phyloP scores from a whole-genome alignment of 306 rosid genomes.

The Fagus sylvatica region DNA sequence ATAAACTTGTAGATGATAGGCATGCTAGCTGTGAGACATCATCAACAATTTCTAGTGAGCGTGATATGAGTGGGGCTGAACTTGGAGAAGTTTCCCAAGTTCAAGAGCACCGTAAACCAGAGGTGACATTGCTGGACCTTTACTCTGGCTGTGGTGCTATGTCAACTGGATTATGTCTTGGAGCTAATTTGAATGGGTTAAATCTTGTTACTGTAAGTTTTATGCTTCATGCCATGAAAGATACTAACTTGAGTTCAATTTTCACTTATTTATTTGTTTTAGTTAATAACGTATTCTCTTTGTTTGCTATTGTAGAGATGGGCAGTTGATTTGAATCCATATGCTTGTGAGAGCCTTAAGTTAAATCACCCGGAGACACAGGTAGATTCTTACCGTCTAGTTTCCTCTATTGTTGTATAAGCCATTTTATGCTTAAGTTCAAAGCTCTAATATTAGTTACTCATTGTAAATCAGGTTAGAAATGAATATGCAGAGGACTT shows the following conservation, averaged over 20 bases:
- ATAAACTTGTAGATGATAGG: conserved; percentile 34
- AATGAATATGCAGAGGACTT: conserved; percentile 77
- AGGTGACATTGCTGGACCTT: conserved; percentile 56
- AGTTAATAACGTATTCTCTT: neutral
- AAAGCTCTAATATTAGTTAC: neutral
- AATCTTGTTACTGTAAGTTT: conserved; percentile 73
- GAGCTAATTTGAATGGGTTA: conserved; percentile 53
- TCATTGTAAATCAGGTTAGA: conserved; percentile 57
- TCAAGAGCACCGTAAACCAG: conserved; percentile 27
- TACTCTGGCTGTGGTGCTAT: conserved; percentile 92
- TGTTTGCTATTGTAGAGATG: conserved; percentile 50
- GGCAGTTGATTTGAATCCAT: conserved; percentile 71
- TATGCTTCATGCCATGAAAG: neutral
- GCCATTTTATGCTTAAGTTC: neutral
- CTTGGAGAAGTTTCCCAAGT: conserved; percentile 9
- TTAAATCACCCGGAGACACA: conserved; percentile 74
- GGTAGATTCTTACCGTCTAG: conserved; percentile 31
- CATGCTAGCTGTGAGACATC: conserved; percentile 49
- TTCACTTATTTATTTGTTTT: neutral
- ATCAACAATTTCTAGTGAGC: conserved; percentile 71
- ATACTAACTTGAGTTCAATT: neutral
- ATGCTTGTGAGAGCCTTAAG: conserved; percentile 65
- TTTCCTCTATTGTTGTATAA: neutral
- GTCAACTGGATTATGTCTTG: conserved; percentile 88
- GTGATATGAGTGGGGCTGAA: conserved; percentile 32